Evolutionary conservation across 2,329 filamentous ascomycete genomes (phyloP).

Genomic region (Xylaria polymorpha): DNA sequence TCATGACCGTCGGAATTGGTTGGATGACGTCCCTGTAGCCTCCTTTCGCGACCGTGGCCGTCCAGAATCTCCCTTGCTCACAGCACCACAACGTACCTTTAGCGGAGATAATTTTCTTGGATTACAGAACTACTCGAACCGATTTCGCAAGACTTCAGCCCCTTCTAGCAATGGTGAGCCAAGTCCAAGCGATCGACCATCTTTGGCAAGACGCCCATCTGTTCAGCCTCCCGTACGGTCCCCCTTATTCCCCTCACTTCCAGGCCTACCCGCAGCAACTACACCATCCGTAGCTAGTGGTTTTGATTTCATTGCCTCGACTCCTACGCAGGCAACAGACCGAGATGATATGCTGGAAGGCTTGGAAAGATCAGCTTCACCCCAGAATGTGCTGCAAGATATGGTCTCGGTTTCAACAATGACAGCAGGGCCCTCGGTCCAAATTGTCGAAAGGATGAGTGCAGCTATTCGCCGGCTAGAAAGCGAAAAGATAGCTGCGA

Average conservation of each 20-base stretch:
- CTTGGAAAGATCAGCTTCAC: slow-evolving; percentile 68
- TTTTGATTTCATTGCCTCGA: slow-evolving; percentile 57
- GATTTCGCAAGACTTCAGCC: slow-evolving; percentile 60
- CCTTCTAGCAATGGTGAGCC: slow-evolving; percentile 62
- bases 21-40: slow-evolving; percentile 60
- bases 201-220: slow-evolving; percentile 61
- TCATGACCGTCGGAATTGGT: slow-evolving; percentile 61
- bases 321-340: slow-evolving; percentile 59
- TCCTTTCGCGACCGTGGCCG: slow-evolving; percentile 61
- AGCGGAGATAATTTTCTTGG: slow-evolving; percentile 64
- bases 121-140: slow-evolving; percentile 56
- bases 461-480: slow-evolving; percentile 91
- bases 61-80: slow-evolving; percentile 66
- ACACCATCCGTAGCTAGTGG: slow-evolving; percentile 63
- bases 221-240: slow-evolving; percentile 59
- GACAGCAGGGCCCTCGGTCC: slow-evolving; percentile 90
- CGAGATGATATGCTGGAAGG: slow-evolving; percentile 63
- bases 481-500: slow-evolving; percentile 87
- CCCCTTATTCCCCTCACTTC: slow-evolving; percentile 54
- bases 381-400: slow-evolving; percentile 79
- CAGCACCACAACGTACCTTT: slow-evolving; percentile 61
- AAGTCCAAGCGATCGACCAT: slow-evolving; percentile 55
- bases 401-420: slow-evolving; percentile 90
- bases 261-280: slow-evolving; percentile 50
- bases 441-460: slow-evolving; percentile 96